Conservation (phyloP, 805 yeast species). For the Candida sphagnicola region DNA sequence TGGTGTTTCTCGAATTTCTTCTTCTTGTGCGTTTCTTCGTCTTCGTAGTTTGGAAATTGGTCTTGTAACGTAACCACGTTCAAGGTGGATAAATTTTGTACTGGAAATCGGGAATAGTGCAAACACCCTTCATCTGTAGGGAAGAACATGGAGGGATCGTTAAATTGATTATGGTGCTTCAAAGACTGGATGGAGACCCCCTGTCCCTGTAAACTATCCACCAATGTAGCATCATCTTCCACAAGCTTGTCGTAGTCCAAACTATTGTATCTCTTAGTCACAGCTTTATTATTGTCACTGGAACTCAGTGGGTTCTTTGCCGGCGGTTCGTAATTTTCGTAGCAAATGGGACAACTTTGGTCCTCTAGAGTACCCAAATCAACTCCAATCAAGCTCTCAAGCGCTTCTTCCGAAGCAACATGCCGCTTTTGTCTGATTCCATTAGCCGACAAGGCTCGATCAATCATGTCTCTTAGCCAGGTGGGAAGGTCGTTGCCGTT, state of each 20-base stretch:
- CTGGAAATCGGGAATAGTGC: slow-evolving; percentile 25
- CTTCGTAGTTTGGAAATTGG: slow-evolving; percentile 24
- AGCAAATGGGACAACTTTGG: slow-evolving; percentile 38
- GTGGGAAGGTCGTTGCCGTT: slow-evolving; percentile 20
- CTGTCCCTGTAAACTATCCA: background rate
- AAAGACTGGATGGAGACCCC: slow-evolving; percentile 8
- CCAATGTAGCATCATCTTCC: background rate
- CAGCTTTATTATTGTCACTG: background rate
- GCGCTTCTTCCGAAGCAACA: slow-evolving; percentile 37
- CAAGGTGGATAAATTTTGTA: slow-evolving; percentile 17
- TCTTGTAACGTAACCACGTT: slow-evolving; percentile 17
- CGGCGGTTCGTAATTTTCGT: slow-evolving; percentile 25
- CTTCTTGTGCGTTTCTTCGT: slow-evolving; percentile 10
- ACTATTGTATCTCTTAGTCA: background rate
- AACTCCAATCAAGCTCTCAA: slow-evolving; percentile 26
- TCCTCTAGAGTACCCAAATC: slow-evolving; percentile 13
- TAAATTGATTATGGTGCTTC: slow-evolving; percentile 11
- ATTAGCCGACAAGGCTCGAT: slow-evolving; percentile 28
- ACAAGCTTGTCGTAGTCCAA: background rate
- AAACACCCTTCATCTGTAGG: slow-evolving; percentile 25
- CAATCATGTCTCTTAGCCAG: slow-evolving; percentile 32
- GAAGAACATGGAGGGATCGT: slow-evolving; percentile 30
- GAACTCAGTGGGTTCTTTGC: background rate
- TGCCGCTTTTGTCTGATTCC: slow-evolving; percentile 21
- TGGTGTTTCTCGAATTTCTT: slow-evolving; percentile 9